Percentiles rank a stretch among this genome's conserved stretches.
phyloP scores from a whole-genome alignment of 495 filamentous ascomycete species.

The Usnea hakonensis region DNA sequence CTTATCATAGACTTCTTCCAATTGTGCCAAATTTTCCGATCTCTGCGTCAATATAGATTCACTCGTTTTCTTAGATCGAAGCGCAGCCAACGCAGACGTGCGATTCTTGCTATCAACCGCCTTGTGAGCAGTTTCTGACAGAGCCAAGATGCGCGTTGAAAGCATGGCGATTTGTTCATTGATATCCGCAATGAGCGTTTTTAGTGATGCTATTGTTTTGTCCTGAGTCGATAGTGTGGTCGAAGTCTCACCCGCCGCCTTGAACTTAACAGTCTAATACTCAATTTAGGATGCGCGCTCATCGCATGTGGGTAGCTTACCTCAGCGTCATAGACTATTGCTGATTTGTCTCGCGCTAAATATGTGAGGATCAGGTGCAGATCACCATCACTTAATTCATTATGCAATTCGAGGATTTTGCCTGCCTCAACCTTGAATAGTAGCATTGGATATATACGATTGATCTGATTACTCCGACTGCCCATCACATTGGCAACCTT shows the following conservation, averaged over 20 bases:
- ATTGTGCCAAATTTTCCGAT: slow-evolving; percentile 61
- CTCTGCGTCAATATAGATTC: slow-evolving; percentile 63
- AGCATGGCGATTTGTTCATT: slow-evolving; percentile 57
- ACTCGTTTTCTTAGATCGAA: slow-evolving; percentile 75
- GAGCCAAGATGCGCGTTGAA: slow-evolving; percentile 40
- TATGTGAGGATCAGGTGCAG: slow-evolving; percentile 63
- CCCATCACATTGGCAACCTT: slow-evolving; percentile 35
- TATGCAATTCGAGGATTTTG: slow-evolving; percentile 40
- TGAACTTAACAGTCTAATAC: slow-evolving; percentile 64
- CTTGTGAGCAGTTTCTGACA: slow-evolving; percentile 50
- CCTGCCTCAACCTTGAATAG: slow-evolving; percentile 55
- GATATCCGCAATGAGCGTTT: slow-evolving; percentile 55
- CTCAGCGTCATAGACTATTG: slow-evolving; percentile 57
- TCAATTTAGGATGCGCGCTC: slow-evolving; percentile 9
- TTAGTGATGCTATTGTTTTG: slow-evolving; percentile 69
- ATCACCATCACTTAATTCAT: slow-evolving; percentile 56
- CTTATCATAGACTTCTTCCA: slow-evolving; percentile 70
- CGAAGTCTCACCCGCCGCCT: slow-evolving; percentile 35
- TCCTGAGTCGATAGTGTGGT: slow-evolving; percentile 63
- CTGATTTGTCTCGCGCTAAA: slow-evolving; percentile 59
- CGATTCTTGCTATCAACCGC: slow-evolving; percentile 64
- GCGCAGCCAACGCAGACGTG: slow-evolving; percentile 62
- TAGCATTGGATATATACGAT: slow-evolving; percentile 59
- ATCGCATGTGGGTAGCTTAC: slow-evolving; percentile 31
- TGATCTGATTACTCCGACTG: slow-evolving; percentile 24